phyloP scores from a whole-genome alignment of 1,139 yeast species.

The Pichia sp. region DNA sequence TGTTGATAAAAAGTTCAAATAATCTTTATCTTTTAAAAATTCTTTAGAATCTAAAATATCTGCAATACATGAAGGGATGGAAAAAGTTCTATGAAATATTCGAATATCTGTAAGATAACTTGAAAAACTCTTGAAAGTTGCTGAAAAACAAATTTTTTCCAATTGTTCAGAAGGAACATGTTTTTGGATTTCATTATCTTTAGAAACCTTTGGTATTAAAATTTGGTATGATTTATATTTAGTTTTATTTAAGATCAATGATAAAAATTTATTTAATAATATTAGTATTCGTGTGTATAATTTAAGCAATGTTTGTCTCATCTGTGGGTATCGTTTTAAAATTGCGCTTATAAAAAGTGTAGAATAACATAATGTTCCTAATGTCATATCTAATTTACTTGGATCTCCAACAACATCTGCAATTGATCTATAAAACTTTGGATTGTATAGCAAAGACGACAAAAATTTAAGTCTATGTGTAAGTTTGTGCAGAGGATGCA shows the following conservation, averaged over 20 bases:
- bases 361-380: constrained; percentile 30
- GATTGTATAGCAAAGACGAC: constrained; percentile 21
- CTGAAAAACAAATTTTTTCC: not conserved
- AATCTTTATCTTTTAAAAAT: constrained; percentile 29
- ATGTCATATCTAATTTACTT: constrained; percentile 24
- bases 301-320: not conserved
- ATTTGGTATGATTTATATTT: not conserved
- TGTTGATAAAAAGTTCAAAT: constrained; percentile 24
- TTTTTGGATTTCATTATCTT: no score
- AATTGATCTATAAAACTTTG: constrained; percentile 25
- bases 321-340: constrained; percentile 20
- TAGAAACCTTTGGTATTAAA: not conserved
- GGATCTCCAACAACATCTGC: constrained; percentile 23
- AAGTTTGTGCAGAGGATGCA: not conserved
- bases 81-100: constrained; percentile 50
- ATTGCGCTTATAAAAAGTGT: constrained; percentile 26
- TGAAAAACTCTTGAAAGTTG: constrained; percentile 29
- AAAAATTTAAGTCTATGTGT: constrained; percentile 32
- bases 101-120: constrained; percentile 46
- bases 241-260: not conserved
- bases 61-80: constrained; percentile 45
- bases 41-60: constrained; percentile 23
- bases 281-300: not conserved
- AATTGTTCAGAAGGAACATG: no score
- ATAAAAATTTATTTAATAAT: not conserved